Base-by-base conservation (phyloP, 2,329 filamentous ascomycete genomes). In the Emmonsiellopsis sp. region DNA sequence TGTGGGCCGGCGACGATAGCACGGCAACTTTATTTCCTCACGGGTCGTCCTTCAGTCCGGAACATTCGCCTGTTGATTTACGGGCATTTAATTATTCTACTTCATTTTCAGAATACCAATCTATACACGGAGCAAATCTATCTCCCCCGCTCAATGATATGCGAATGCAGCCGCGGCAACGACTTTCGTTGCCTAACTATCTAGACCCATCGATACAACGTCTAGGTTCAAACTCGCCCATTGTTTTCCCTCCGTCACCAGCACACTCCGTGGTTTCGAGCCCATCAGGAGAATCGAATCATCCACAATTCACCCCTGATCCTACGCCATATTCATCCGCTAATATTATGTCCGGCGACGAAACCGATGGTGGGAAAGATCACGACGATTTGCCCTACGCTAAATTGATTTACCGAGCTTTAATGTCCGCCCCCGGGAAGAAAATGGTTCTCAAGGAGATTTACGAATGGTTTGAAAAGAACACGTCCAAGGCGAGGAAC, bases 381-480 rank as follows among this genome's bases (percentile, higher is more conserved):
- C 40, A 56, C 20, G 56, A 55, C 7, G 79, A 82, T 20, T 79
- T 81, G 55, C 86, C 89, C 0, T 97, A 97, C 65, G 90, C 92
- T 0, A 79, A 86, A 62, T 79, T 95, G 13, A 89, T 97, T 57
- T 87, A 85, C 64, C 76, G 78, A 50, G 89, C 89, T 1, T 79
- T 97, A 16, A 80, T 84, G 73, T 82, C 82, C 59, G 79, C 79
- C 0, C 80, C 83, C 0, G 74, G 76, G 5, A 79, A 86, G 57
- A 83, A 81, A 20, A 86, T 96, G 82, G 82, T 86, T 1, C 76
- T 97, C 10, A 84, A 90, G 61, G 85, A 94, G 52, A 87, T 97
- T 54, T 97, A 97, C 70, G 78, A 85, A 54, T 97, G 92, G 90
- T 95, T 97, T 63, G 76, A 81, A 42, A 78, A 84, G 31, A 85